These are phyloP conservation scores for Lecanosticta acicola DNA, from an alignment of 2,329 filamentous ascomycete species.

Conservation along the genomic window DNA sequence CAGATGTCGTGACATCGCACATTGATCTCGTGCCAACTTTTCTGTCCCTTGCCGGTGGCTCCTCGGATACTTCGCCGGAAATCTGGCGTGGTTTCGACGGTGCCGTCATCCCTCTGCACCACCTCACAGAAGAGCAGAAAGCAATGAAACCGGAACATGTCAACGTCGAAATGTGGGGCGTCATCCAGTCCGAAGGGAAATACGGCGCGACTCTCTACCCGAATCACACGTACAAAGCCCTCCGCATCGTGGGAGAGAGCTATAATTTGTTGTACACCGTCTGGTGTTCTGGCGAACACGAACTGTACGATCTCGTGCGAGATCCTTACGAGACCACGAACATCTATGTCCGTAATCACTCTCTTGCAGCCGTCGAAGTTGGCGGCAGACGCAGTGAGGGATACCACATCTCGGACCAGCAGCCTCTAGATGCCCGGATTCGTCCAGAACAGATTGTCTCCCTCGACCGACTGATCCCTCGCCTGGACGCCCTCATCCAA, in stretches of 20 bases:
- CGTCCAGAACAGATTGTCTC: not conserved
- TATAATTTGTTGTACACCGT: conserved; percentile 63
- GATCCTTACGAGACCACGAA: conserved; percentile 25
- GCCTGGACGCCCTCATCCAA: conserved; percentile 18
- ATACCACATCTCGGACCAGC: not conserved
- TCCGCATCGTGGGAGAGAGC: conserved; percentile 23
- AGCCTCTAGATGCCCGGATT: not conserved
- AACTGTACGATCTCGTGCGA: conserved; percentile 53
- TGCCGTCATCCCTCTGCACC: conserved; percentile 29
- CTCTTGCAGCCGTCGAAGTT: not conserved
- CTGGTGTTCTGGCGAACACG: conserved; percentile 63
- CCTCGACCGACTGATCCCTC: conserved; percentile 8
- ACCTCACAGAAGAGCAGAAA: not conserved
- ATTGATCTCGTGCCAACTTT: conserved; percentile 39
- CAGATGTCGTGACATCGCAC: conserved; percentile 35
- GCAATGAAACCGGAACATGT: conserved; percentile 31
- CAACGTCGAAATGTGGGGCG: conserved; percentile 40
- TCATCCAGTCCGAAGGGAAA: conserved; percentile 31
- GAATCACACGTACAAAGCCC: conserved; percentile 32
- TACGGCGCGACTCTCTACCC: conserved; percentile 24
- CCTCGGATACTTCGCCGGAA: conserved; percentile 1
- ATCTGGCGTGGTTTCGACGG: conserved; percentile 34
- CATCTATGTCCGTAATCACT: conserved; percentile 6
- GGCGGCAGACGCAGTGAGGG: too few relatives aligned
- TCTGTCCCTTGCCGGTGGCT: conserved; percentile 30